These are phyloP conservation scores for Calamus simplicifolius DNA, from an alignment of 176 grass and related monocot species.

Conservation along the genomic window DNA sequence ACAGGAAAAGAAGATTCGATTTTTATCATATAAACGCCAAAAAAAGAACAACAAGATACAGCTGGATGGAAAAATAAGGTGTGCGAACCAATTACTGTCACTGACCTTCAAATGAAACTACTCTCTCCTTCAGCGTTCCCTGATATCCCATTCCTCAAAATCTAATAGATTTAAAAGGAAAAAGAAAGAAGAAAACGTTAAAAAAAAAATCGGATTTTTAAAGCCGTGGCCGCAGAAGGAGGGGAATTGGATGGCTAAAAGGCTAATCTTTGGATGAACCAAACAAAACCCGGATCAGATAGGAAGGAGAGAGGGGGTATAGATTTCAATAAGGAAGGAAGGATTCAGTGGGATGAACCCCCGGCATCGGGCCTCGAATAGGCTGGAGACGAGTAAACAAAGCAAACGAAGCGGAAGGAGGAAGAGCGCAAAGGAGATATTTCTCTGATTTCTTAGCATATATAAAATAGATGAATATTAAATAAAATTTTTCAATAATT, in stretches of 20 bases:
- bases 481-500: too few species aligned
- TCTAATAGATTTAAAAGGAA: not conserved
- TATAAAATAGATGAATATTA: too few species aligned
- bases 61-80: conserved; percentile 15
- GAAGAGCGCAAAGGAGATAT: too few species aligned
- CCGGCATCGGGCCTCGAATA: too few species aligned
- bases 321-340: too few species aligned
- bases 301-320: not conserved
- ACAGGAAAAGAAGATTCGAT: too few species aligned
- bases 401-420: too few species aligned
- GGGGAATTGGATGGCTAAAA: not conserved
- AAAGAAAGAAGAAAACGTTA: not conserved
- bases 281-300: conserved; percentile 7
- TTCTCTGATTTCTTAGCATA: too few species aligned
- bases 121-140: not conserved
- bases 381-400: too few species aligned
- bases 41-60: conserved; percentile 6
- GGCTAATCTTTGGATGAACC: not conserved
- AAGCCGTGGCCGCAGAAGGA: not conserved
- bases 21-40: not conserved
- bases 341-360: too few species aligned
- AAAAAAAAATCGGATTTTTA: not conserved
- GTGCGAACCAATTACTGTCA: conserved; percentile 17
- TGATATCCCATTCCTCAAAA: conserved; percentile 17
- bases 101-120: conserved; percentile 32